Percentiles rank a stretch among this genome's conserved stretches.
Evolutionary conservation across 345 rosid species (phyloP).

Genomic region (Anastatica hierochuntica): DNA sequence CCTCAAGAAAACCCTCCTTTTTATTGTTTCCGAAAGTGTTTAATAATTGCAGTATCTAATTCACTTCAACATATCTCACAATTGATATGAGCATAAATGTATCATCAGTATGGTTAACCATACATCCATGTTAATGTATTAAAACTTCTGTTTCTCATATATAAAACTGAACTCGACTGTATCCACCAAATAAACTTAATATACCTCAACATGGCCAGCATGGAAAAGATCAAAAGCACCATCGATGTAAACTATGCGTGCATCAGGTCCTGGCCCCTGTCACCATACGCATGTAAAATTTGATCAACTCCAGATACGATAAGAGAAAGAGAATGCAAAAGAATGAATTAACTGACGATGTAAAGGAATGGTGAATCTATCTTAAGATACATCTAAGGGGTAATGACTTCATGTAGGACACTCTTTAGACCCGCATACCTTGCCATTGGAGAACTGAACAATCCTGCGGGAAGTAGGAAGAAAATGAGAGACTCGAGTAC

Average conservation of each 20-base stretch:
- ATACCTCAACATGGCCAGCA: constrained; percentile 99
- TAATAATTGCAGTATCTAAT: too few relatives aligned
- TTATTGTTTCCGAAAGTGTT: too few relatives aligned
- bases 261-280: constrained; percentile 87
- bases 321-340: neutral
- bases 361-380: neutral
- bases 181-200: neutral
- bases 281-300: too few relatives aligned
- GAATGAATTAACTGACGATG: neutral
- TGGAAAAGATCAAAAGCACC: constrained; percentile 98
- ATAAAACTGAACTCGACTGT: too few relatives aligned
- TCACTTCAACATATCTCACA: too few relatives aligned
- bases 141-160: too few relatives aligned
- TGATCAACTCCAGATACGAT: too few relatives aligned
- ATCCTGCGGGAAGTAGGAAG: constrained; percentile 90
- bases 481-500: constrained; percentile 56
- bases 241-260: constrained; percentile 77
- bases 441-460: constrained; percentile 92
- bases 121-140: too few relatives aligned
- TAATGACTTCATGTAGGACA: neutral
- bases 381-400: too few relatives aligned
- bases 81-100: too few relatives aligned
- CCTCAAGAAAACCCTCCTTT: too few relatives aligned
- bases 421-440: constrained; percentile 37
- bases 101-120: too few relatives aligned